Evolutionary conservation across 169 alveolate species (phyloP).

Genomic region (Cyclospora cayetanensis): DNA sequence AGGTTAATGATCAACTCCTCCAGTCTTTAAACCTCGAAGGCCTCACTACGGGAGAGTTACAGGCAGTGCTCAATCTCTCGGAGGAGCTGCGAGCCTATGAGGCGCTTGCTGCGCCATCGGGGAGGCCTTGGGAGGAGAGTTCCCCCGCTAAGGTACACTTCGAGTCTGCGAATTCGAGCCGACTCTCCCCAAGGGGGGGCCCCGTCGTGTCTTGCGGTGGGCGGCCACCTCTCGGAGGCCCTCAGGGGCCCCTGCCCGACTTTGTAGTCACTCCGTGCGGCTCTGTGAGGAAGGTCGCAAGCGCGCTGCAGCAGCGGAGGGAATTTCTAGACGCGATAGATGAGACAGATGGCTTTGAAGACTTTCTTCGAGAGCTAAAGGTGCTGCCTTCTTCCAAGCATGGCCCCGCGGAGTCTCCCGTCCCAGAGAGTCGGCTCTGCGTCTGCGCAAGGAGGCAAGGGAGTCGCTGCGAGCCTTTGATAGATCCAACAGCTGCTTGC

Average conservation of each 20-base stretch:
- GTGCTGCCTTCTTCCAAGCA: no score
- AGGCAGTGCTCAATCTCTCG: not conserved
- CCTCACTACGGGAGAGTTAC: not conserved
- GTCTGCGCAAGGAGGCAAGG: no score
- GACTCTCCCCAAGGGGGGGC: not conserved
- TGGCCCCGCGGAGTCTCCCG: no score
- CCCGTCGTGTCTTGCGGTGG: not conserved
- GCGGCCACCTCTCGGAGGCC: slow-evolving; percentile 7
- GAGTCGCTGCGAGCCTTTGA: no score
- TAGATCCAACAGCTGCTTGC: no score
- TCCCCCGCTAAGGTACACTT: not conserved
- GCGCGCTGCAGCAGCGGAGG: not conserved
- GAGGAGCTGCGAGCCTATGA: not conserved
- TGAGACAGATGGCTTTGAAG: slow-evolving; percentile 19
- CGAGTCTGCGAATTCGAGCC: no score
- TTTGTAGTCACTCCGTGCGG: slow-evolving; percentile 1
- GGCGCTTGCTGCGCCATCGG: not conserved
- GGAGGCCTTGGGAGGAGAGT: not conserved
- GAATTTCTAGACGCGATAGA: not conserved
- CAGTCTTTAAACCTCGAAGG: not conserved
- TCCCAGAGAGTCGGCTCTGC: no score
- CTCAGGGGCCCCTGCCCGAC: slow-evolving; percentile 17
- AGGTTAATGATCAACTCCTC: not conserved
- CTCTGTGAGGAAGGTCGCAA: not conserved
- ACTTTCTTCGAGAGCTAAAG: not conserved